Conservation (phyloP, 352 stramenopile species). For the Phytophthora pluvialis region DNA sequence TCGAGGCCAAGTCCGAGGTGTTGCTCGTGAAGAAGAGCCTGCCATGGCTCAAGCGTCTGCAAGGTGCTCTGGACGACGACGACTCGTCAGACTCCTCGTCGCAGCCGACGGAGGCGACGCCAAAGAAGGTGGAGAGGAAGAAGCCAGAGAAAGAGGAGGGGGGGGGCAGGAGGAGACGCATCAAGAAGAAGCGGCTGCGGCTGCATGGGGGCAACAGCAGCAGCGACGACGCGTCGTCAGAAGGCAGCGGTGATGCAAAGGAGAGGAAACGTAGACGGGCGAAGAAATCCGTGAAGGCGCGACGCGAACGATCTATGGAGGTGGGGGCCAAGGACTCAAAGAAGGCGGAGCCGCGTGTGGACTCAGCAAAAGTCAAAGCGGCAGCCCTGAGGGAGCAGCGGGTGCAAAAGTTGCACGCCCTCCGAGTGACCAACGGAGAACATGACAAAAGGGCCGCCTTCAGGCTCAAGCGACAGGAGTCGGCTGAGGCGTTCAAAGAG, state of each 20-base stretch:
- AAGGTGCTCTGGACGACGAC: conserved; percentile 30
- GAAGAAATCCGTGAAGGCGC: conserved; percentile 7
- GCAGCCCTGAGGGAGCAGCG: conserved; percentile 7
- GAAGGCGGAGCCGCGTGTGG: not conserved
- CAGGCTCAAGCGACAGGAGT: conserved; percentile 16
- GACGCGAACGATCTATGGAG: conserved; percentile 8
- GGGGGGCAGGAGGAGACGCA: not conserved
- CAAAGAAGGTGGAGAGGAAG: conserved; percentile 5
- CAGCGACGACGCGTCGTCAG: conserved; percentile 8
- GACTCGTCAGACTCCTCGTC: conserved; percentile 34
- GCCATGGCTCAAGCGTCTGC: conserved; percentile 35
- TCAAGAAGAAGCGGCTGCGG: conserved; percentile 12
- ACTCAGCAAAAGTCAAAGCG: not conserved
- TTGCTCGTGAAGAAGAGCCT: conserved; percentile 15
- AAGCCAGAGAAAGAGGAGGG: conserved; percentile 4
- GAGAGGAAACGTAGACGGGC: not conserved
- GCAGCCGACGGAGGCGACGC: not conserved
- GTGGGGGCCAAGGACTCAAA: not conserved
- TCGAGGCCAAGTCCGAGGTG: conserved; percentile 1
- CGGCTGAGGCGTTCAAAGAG: not conserved
- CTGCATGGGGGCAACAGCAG: not conserved
- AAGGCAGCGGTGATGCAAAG: not conserved
- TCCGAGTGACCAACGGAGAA: not conserved
- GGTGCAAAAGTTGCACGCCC: conserved; percentile 9
- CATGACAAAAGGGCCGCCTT: not conserved